A percentile compares a stretch with the other conserved stretches of the same genome.
phyloP scores from a whole-genome alignment of 2,329 filamentous ascomycete genomes.

The Parastagonospora nodorum region DNA sequence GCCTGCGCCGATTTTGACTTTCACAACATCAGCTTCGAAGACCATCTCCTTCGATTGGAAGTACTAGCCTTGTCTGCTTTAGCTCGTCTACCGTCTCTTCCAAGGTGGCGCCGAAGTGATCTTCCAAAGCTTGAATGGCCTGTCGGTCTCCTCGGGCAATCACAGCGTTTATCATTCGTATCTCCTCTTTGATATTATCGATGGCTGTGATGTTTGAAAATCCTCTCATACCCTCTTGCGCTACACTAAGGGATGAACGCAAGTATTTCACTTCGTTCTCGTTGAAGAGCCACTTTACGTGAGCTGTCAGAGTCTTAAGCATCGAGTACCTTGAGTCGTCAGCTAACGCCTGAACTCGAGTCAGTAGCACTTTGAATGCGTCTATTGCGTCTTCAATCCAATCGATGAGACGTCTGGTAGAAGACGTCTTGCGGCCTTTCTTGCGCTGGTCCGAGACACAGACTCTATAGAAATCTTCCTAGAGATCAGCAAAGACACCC shows the following conservation, averaged over 20 bases:
- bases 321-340: background rate
- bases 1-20: background rate
- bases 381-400: background rate
- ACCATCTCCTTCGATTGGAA: too few species aligned
- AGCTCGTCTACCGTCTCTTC: background rate
- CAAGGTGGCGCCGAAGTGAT: background rate
- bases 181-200: conserved; percentile 2
- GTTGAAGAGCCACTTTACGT: conserved; percentile 9
- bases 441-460: background rate
- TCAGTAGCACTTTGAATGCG: background rate
- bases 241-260: conserved; percentile 7
- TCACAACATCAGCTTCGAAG: background rate
- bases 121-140: background rate
- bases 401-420: background rate
- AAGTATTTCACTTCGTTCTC: conserved; percentile 2
- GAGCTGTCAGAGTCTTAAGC: conserved; percentile 1
- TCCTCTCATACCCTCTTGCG: conserved; percentile 6
- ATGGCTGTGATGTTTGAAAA: conserved; percentile 5
- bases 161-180: background rate
- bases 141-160: background rate
- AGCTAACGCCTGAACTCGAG: conserved; percentile 3
- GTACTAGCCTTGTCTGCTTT: background rate
- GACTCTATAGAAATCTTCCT: background rate
- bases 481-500: conserved; percentile 2
- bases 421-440: background rate